Percentiles rank a stretch among this genome's conserved stretches.
Evolutionary conservation across 192 early-diverging fungal species (phyloP).

Genomic region (Funneliformis mosseae): DNA sequence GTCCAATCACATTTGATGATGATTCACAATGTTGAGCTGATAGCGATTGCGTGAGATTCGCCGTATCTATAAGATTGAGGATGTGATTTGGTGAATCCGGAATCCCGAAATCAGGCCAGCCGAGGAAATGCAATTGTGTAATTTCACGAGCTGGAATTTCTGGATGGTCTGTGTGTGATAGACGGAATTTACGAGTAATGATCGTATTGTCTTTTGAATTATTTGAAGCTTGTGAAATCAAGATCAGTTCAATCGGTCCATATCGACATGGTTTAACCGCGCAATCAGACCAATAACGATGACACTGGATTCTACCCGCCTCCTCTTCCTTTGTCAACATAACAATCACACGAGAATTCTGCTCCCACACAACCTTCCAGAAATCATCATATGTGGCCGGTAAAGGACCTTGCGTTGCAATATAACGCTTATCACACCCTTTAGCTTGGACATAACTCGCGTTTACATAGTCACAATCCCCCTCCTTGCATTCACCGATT

Average conservation of each 20-base stretch:
- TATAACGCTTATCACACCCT: constrained; percentile 45
- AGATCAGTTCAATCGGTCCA: constrained; percentile 54
- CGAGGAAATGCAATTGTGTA: constrained; percentile 84
- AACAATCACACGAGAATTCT: constrained; percentile 77
- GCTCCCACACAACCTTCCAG: constrained; percentile 97
- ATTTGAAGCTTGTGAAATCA: constrained; percentile 59
- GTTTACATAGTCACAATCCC: constrained; percentile 47
- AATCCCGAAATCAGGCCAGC: constrained; percentile 89
- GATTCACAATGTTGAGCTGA: constrained; percentile 21
- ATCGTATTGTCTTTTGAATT: constrained; percentile 44
- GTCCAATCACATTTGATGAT: constrained; percentile 23
- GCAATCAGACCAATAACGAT: constrained; percentile 87
- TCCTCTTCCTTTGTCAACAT: constrained; percentile 96
- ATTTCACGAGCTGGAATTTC: constrained; percentile 46
- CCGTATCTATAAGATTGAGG: constrained; percentile 58
- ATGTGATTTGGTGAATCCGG: constrained; percentile 69
- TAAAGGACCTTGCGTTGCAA: constrained; percentile 77
- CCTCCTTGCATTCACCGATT: constrained; percentile 34
- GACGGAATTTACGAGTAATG: constrained; percentile 56
- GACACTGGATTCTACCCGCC: constrained; percentile 64
- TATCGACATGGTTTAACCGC: constrained; percentile 44
- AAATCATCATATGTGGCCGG: constrained; percentile 85
- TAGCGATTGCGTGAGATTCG: constrained; percentile 38
- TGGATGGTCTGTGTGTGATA: constrained; percentile 35
- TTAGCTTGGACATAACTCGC: constrained; percentile 45